Percentiles rank a stretch among this genome's conserved stretches.
phyloP scores from a whole-genome alignment of 2,329 filamentous ascomycete species.

The Ophiocordyceps camponoti-rufipedis region DNA sequence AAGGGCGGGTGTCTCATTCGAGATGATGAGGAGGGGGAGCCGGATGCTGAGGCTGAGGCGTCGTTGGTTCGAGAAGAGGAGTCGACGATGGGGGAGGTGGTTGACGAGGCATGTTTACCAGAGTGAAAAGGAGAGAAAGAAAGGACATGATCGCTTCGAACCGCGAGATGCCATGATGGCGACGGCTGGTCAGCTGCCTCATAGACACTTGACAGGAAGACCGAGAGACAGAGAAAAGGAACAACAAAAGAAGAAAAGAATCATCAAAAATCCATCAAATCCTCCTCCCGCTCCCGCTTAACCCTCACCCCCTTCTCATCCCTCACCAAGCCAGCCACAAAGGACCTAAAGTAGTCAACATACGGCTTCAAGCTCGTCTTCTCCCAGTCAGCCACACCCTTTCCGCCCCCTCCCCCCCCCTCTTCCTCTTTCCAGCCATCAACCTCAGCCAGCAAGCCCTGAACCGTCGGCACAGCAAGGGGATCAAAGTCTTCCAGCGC shows the following conservation, averaged over 20 bases:
- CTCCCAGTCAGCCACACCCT: constrained; percentile 64
- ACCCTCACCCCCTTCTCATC: constrained; percentile 44
- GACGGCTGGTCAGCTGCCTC: not conserved
- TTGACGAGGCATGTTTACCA: too few species aligned
- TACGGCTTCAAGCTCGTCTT: constrained; percentile 93
- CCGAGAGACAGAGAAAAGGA: not conserved
- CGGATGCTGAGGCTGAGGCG: constrained; percentile 11
- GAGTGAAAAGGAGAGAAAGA: too few species aligned
- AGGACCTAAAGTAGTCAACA: constrained; percentile 71
- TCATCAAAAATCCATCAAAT: constrained; percentile 31
- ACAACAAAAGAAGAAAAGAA: not conserved
- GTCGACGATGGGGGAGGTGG: not conserved
- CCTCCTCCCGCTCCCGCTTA: constrained; percentile 37
- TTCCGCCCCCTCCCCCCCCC: constrained; percentile 4
- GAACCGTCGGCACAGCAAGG: constrained; percentile 73
- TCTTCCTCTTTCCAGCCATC: constrained; percentile 50
- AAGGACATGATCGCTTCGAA: not conserved
- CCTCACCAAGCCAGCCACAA: constrained; percentile 62
- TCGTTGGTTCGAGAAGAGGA: constrained; percentile 2
- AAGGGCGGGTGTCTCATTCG: constrained; percentile 59
- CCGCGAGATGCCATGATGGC: not conserved
- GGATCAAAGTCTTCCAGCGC: constrained; percentile 73
- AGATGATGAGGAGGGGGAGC: constrained; percentile 7
- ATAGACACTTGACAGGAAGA: not conserved
- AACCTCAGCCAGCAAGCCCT: constrained; percentile 65